Evolutionary conservation across 2,329 filamentous ascomycete species (phyloP), one percentile per base, ranked within the genome.

Genomic region (Claviceps sp.): DNA sequence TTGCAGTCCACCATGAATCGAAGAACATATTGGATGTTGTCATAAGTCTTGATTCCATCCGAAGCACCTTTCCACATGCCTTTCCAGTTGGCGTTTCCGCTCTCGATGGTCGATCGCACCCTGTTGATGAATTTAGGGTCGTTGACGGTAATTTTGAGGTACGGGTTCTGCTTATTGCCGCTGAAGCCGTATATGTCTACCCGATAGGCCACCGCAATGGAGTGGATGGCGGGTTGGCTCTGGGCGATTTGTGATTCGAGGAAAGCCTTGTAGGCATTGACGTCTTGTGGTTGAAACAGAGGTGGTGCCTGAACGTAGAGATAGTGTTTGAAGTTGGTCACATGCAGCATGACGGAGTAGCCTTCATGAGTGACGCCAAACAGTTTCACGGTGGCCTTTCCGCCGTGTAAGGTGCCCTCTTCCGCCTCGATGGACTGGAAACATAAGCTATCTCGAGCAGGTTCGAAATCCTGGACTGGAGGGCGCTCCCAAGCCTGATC

Each of bases 1-100:
- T 90, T 85, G 59, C 87, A 94, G 67, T 98, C 93, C 48, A 98
- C 91, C 93, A 98, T 98, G 70, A 98, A 97, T 50, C 93, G 80
- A 58, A 97, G 70, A 26, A 97, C 81, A 64, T 96, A 98, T 73
- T 95, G 88, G 53, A 98, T 90, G 59, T 85, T 96, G 72, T 98
- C 93, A 61, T 91, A 98, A 0, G 93, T 97, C 66, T 90, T 78
- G 57, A 97, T 82, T 19, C 85, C 85, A 19, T 78, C 80, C 5
- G 77, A 75, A 6, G 76, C 73, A 19, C 73, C 58, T 45, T 82
- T 85, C 91, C 93, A 98, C 67, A 96, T 76, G 4, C 85, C 82
- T 66, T 91, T 95, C 78, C 89, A 97, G 64, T 97, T 96, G 54
- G 87, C 85, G 54, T 79, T 74, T 10, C 85, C 84, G 8, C 72